Evolutionary conservation across 805 yeast species (phyloP).

Genomic region (Yarrowia phangngaensis): DNA sequence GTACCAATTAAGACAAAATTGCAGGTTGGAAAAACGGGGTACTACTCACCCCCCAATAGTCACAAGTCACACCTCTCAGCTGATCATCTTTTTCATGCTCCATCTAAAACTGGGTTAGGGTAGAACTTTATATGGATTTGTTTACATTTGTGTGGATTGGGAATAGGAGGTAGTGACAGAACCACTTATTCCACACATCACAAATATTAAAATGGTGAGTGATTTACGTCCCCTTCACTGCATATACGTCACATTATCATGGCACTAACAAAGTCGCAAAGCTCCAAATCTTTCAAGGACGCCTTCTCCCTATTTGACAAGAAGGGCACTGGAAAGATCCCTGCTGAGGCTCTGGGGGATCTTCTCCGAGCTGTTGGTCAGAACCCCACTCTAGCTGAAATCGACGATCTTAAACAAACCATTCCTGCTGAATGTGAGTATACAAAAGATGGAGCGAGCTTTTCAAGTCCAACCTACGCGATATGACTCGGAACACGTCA

Average conservation of each 20-base stretch:
- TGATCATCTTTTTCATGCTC: too few relatives aligned
- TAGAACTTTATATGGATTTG: neutral
- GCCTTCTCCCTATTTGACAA: constrained; percentile 96
- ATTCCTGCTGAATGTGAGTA: constrained; percentile 39
- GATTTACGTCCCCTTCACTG: neutral
- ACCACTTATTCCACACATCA: constrained; percentile 19
- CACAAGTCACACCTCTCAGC: too few relatives aligned
- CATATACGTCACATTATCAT: constrained; percentile 2
- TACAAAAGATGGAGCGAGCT: neutral
- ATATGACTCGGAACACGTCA: constrained; percentile 1
- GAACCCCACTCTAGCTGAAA: constrained; percentile 92
- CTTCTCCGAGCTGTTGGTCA: constrained; percentile 95
- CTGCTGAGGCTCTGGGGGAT: constrained; percentile 83
- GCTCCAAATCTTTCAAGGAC: constrained; percentile 61
- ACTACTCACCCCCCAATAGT: too few relatives aligned
- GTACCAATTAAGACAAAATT: too few relatives aligned
- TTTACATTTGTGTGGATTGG: constrained; percentile 23
- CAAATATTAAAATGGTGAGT: constrained; percentile 25
- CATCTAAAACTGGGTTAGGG: too few relatives aligned
- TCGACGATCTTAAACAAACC: constrained; percentile 53
- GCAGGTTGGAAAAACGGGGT: too few relatives aligned
- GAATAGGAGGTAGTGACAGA: constrained; percentile 21
- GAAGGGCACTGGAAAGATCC: constrained; percentile 89
- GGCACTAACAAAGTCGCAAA: constrained; percentile 27
- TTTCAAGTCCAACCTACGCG: too few relatives aligned